Conservation (phyloP, 2,329 filamentous ascomycete species). For the Talaromyces marneffei region DNA sequence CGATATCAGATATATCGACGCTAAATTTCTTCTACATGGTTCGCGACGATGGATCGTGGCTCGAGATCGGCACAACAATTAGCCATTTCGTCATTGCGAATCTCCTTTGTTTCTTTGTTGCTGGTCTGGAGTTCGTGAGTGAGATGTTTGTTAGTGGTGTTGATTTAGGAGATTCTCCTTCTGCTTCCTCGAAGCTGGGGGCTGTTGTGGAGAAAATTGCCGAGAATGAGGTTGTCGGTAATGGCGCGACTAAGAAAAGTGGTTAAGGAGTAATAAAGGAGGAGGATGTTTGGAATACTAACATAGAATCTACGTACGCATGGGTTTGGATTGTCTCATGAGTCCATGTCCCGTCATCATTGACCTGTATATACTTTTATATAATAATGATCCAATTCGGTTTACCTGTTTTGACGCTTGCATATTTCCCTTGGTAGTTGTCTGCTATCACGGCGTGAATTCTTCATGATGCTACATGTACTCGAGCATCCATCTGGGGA, state of each 20-base stretch:
- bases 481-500: not conserved
- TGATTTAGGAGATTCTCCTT: conserved; percentile 41
- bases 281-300: not conserved
- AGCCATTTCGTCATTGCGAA: conserved; percentile 94
- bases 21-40: conserved; percentile 98
- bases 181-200: not conserved
- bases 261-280: not conserved
- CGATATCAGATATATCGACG: conserved; percentile 82
- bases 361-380: not conserved
- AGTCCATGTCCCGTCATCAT: not conserved
- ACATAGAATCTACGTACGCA: not conserved
- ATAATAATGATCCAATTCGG: not conserved
- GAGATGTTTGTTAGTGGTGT: conserved; percentile 76
- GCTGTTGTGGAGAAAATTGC: not conserved
- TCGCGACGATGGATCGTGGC: conserved; percentile 90
- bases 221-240: not conserved
- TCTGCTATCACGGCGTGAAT: not conserved
- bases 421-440: too few species aligned
- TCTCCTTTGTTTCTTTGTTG: conserved; percentile 82
- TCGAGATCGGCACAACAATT: conserved; percentile 96
- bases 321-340: not conserved
- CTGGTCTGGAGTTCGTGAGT: conserved; percentile 77
- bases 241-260: not conserved
- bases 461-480: not conserved
- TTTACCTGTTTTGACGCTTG: not conserved